Evolutionary conservation across 306 rosid genomes (phyloP), one percentile per base, ranked within the genome.

Genomic region (Pyrus communis): DNA sequence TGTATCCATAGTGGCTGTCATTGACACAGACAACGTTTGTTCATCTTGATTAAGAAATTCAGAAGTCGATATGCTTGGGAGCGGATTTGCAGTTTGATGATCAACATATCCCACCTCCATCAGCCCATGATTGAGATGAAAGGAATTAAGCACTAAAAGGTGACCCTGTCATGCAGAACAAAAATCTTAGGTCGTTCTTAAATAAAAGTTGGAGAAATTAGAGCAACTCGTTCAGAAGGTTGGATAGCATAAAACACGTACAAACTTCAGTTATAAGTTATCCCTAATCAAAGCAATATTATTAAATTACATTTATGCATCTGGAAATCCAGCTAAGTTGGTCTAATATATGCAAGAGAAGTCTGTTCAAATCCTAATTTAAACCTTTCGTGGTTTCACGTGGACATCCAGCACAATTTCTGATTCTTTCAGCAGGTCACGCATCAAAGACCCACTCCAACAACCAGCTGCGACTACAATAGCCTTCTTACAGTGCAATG

Each of bases 391-490:
- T 23, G 98, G 98, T 83, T 63, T 87, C 58, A 94, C 86, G 43
- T 96, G 97, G 81, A 94, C 83, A 68, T 88, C 77, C 74, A 91
- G 42, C 72, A 82, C 84, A 82, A 89, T 63, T 73, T 87, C 93
- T 84, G 85, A 87, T 64, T 80, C 87, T 80, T 79, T 82, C 60
- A 87, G 68, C 80, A 90, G 82, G 79, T 91, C 97, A 73, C 81
- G 80, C 81, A 90, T 89, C 88, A 93, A 89, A 79, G 87, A 85
- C 19, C 98, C 97, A 80, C 97, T 91, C 98, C 98, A 93, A 87
- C 96, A 84, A 85, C 98, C 97, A 87, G 98, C 90, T 35, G 97
- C 91, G 38, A 93, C 84, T 72, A 93, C 83, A 62, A 90, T 59
- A 51, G 91, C 98, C 86, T 93, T 90, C 83, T 83, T 87, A 83